Evolutionary conservation across 2,329 filamentous ascomycete species (phyloP).

Genomic region (Aspergillus quadrilineatus): DNA sequence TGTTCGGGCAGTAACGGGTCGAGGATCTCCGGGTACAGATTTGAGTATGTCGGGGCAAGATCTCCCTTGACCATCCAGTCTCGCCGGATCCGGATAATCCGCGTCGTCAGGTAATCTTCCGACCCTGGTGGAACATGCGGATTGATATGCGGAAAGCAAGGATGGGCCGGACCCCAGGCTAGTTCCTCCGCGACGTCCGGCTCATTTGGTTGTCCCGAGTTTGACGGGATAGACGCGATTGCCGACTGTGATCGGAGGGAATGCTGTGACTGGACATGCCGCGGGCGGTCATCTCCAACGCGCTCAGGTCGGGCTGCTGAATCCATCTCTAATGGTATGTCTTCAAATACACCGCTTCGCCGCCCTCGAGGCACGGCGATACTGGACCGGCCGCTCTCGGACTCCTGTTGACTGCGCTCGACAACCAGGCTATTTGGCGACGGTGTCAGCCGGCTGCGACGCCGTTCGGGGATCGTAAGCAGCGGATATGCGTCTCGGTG

Average conservation of each 20-base stretch:
- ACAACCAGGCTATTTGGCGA: conserved; percentile 48
- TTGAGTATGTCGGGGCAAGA: conserved; percentile 87
- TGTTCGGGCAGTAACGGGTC: conserved; percentile 82
- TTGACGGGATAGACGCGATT: conserved; percentile 40
- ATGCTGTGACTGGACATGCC: conserved; percentile 41
- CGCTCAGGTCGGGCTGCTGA: conserved; percentile 13
- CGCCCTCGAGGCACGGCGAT: conserved; percentile 50
- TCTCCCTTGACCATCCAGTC: conserved; percentile 92
- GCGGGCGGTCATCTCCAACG: conserved; percentile 26
- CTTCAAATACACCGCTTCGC: conserved; percentile 33
- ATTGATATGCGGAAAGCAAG: conserved; percentile 91
- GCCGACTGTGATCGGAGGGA: conserved; percentile 44
- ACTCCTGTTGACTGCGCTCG: conserved; percentile 47
- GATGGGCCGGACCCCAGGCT: conserved; percentile 90
- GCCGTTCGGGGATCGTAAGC: conserved; percentile 57
- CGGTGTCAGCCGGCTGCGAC: conserved; percentile 53
- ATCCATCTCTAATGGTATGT: conserved; percentile 27
- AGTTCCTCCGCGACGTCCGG: conserved; percentile 65
- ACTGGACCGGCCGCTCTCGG: conserved; percentile 52
- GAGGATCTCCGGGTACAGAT: conserved; percentile 92
- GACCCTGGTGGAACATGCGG: conserved; percentile 81
- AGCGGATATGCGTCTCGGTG: conserved; percentile 55
- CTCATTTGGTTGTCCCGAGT: conserved; percentile 43
- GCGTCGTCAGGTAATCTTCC: conserved; percentile 70
- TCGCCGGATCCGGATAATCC: conserved; percentile 84